These are phyloP conservation scores for Tolypocladium ovalisporum DNA, from an alignment of 2,329 filamentous ascomycete species.

Conservation along the genomic window DNA sequence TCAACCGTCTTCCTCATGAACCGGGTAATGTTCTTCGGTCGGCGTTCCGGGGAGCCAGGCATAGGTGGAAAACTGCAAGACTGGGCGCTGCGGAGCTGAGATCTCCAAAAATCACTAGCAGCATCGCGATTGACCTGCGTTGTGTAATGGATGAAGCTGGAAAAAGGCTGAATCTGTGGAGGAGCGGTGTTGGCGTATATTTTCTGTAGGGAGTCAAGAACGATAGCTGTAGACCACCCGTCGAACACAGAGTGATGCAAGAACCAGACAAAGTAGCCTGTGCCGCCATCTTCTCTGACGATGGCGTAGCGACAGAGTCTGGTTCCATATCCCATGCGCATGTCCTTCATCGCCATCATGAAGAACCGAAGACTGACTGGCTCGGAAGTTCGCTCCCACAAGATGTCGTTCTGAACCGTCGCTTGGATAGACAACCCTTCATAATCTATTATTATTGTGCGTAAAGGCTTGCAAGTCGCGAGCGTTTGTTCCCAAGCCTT, in stretches of 20 bases:
- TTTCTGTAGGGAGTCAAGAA: background rate
- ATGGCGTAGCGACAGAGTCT: background rate
- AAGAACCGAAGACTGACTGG: background rate
- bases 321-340: background rate
- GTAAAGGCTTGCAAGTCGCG: background rate
- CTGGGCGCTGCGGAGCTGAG: background rate
- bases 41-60: background rate
- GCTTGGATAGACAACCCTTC: background rate
- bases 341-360: background rate
- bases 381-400: background rate
- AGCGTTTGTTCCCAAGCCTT: background rate
- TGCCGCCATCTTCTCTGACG: background rate
- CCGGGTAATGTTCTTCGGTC: background rate
- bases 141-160: background rate
- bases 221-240: background rate
- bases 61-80: background rate
- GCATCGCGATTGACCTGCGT: background rate
- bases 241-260: background rate
- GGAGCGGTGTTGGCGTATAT: background rate
- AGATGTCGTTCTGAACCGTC: background rate
- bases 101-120: background rate
- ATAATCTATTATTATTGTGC: background rate
- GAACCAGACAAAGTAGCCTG: background rate
- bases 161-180: background rate
- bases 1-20: background rate